Evolutionary conservation across 345 rosid genomes (phyloP).

Genomic region (Rhodomyrtus tomentosa): DNA sequence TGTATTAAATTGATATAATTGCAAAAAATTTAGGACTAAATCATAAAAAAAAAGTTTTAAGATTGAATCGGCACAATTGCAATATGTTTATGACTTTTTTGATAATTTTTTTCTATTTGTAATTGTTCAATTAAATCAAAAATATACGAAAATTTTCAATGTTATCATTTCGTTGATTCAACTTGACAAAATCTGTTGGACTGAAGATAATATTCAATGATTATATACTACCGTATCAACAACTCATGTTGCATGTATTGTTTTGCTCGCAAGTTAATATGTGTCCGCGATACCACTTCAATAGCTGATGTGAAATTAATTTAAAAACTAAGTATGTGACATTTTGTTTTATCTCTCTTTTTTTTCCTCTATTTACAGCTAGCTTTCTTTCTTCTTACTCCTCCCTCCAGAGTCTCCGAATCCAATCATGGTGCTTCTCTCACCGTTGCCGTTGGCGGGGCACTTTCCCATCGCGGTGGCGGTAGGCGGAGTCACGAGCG

Average conservation of each 20-base stretch:
- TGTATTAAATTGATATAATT: too few species aligned
- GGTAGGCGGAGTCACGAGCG: neutral
- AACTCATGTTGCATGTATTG: neutral
- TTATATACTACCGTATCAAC: neutral
- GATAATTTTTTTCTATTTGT: too few species aligned
- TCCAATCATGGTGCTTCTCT: neutral
- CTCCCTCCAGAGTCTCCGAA: rapidly evolving
- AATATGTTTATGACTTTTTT: too few species aligned
- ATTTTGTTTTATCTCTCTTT: neutral
- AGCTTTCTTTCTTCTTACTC: neutral
- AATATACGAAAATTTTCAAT: too few species aligned
- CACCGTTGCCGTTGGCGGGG: neutral
- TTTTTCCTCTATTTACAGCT: too few species aligned
- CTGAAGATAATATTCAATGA: too few species aligned
- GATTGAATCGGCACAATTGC: too few species aligned
- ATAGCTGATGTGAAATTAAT: neutral
- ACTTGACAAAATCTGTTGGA: neutral
- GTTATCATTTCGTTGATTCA: rapidly evolving
- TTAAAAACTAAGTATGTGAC: rapidly evolving
- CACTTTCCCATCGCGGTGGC: too few species aligned
- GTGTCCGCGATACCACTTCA: rapidly evolving
- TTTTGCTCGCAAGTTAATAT: neutral
- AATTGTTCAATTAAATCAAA: too few species aligned
- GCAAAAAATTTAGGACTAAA: too few species aligned
- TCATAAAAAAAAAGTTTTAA: too few species aligned